Evolutionary conservation across 2,329 filamentous ascomycete species (phyloP).

Genomic region (Fonsecaea erecta): DNA sequence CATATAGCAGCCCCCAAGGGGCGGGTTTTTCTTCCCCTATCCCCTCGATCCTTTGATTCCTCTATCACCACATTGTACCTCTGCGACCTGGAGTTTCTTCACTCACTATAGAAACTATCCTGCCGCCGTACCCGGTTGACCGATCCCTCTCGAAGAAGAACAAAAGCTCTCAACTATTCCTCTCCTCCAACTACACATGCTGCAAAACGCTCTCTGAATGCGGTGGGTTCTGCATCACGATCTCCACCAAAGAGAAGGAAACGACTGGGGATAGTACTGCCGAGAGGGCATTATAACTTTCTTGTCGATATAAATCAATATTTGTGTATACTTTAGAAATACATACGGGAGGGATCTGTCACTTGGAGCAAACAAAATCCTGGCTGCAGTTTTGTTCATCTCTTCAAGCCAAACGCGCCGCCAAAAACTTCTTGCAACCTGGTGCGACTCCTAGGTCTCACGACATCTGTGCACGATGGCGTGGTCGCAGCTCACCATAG

Average conservation of each 20-base stretch:
- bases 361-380: slow-evolving; percentile 15
- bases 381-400: slow-evolving; percentile 11
- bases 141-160: not conserved
- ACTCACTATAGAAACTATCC: not conserved
- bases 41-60: slow-evolving; percentile 4
- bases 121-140: not conserved
- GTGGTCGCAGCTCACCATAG: slow-evolving; percentile 66
- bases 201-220: slow-evolving; percentile 29
- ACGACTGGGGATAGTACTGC: slow-evolving; percentile 34
- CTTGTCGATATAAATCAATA: slow-evolving; percentile 11
- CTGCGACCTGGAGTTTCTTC: not conserved
- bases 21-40: not conserved
- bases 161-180: not conserved
- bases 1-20: not conserved
- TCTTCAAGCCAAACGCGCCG: not conserved
- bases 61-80: not conserved
- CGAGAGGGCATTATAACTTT: slow-evolving; percentile 8
- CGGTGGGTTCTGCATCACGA: slow-evolving; percentile 29
- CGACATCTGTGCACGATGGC: slow-evolving; percentile 46
- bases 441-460: slow-evolving; percentile 1
- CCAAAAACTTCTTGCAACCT: not conserved
- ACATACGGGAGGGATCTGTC: slow-evolving; percentile 31
- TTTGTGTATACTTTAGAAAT: not conserved
- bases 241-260: slow-evolving; percentile 30
- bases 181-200: not conserved